Conservation (phyloP, 192 early-diverging fungal species). For the Linnemannia exigua region DNA sequence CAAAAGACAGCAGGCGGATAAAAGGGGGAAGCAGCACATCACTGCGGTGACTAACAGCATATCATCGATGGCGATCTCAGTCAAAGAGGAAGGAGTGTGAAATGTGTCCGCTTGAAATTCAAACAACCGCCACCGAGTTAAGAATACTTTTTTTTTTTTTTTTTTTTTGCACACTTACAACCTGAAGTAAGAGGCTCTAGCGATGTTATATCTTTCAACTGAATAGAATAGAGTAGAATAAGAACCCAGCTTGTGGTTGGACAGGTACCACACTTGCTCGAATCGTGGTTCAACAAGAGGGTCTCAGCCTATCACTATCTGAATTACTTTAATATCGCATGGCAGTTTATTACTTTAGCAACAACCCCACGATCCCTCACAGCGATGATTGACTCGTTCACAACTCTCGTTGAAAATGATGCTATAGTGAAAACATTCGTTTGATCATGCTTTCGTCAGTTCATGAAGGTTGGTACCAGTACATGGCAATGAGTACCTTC, state of each 20-base stretch:
- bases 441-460: background rate
- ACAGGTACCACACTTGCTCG: background rate
- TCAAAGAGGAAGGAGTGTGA: conserved; percentile 1
- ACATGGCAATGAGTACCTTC: background rate
- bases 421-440: background rate
- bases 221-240: background rate
- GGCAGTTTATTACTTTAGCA: background rate
- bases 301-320: background rate
- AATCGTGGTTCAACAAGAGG: background rate
- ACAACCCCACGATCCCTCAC: background rate
- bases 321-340: background rate
- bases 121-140: conserved; percentile 13
- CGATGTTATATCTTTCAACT: too few species aligned
- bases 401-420: background rate
- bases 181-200: background rate
- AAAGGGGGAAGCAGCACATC: background rate
- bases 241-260: background rate
- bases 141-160: background rate
- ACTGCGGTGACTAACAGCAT: background rate
- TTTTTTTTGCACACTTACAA: background rate
- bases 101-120: background rate
- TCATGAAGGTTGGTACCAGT: too few species aligned
- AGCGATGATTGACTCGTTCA: background rate
- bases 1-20: background rate
- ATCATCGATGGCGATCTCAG: conserved; percentile 22